phyloP scores from a whole-genome alignment of 2,329 filamentous ascomycete species.

The Trichoderma atroviride region DNA sequence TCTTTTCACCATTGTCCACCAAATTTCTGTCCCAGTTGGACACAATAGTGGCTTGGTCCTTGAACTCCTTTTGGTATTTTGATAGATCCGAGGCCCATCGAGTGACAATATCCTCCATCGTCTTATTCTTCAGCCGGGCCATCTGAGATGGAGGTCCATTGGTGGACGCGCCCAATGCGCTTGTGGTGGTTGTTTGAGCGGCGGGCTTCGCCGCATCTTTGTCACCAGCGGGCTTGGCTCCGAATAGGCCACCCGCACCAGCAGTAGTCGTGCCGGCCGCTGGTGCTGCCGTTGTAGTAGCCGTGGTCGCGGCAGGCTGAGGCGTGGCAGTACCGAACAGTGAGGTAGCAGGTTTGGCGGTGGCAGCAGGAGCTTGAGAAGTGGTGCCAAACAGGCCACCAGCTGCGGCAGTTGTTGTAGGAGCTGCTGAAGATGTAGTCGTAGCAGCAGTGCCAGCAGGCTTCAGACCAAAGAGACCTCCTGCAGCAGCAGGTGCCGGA shows the following conservation, averaged over 20 bases:
- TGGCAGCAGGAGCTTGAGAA: conserved; percentile 31
- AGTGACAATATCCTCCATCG: conserved; percentile 98
- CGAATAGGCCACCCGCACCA: conserved; percentile 40
- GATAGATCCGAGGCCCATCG: conserved; percentile 94
- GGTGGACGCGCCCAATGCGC: conserved; percentile 69
- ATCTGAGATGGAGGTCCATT: conserved; percentile 80
- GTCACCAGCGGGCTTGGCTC: conserved; percentile 40
- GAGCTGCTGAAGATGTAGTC: conserved; percentile 33
- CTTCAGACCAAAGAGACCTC: conserved; percentile 41
- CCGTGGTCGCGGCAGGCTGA: conserved; percentile 29
- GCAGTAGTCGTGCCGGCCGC: conserved; percentile 37
- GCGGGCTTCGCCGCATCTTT: conserved; percentile 37
- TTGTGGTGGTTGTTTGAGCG: conserved; percentile 39
- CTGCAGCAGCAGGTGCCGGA: conserved; percentile 35
- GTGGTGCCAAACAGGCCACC: conserved; percentile 34
- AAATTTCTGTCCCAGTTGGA: conserved; percentile 89
- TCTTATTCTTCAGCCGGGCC: conserved; percentile 94
- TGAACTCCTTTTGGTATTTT: conserved; percentile 97
- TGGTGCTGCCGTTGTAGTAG: conserved; percentile 35
- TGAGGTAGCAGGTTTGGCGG: conserved; percentile 32
- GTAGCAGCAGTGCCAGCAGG: conserved; percentile 37
- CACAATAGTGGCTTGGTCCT: conserved; percentile 83
- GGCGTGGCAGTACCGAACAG: conserved; percentile 35
- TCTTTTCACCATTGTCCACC: conserved; percentile 92
- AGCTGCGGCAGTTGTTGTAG: conserved; percentile 35